These are phyloP conservation scores for Leucocoprinus birnbaumii DNA, from an alignment of 768 basidiomycete species.

Conservation along the genomic window DNA sequence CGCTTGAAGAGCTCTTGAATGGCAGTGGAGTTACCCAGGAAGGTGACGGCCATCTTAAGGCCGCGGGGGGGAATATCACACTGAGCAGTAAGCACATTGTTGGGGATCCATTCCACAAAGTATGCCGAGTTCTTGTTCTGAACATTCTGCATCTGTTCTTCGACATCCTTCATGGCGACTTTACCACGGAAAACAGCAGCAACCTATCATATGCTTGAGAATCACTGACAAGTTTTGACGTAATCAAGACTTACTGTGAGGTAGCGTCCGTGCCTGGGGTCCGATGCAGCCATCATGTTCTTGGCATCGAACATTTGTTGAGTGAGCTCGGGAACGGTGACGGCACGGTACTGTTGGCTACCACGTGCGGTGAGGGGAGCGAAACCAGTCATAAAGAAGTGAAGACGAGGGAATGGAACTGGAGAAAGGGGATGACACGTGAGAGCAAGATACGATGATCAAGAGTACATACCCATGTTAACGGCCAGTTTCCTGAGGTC, in stretches of 20 bases:
- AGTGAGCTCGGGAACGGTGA: slow-evolving; percentile 96
- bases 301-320: slow-evolving; percentile 99
- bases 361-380: slow-evolving; percentile 94
- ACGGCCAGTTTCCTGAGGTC: slow-evolving; percentile 97
- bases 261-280: slow-evolving; percentile 96
- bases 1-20: slow-evolving; percentile 99
- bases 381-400: slow-evolving; percentile 99
- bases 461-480: slow-evolving; percentile 86
- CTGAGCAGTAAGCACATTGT: slow-evolving; percentile 97
- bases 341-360: slow-evolving; percentile 93
- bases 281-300: slow-evolving; percentile 99
- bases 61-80: slow-evolving; percentile 97
- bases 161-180: slow-evolving; percentile 99
- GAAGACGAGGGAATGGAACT: slow-evolving; percentile 99
- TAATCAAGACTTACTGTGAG: slow-evolving; percentile 64
- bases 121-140: slow-evolving; percentile 97
- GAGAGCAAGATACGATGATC: not conserved
- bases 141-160: slow-evolving; percentile 98
- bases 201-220: slow-evolving; percentile 39
- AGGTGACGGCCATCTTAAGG: slow-evolving; percentile 95
- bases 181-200: slow-evolving; percentile 99
- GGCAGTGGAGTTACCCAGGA: slow-evolving; percentile 95
- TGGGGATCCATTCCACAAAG: slow-evolving; percentile 99
- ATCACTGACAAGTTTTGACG: not conserved
- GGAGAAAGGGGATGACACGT: slow-evolving; percentile 1